A percentile compares a stretch with the other conserved stretches of the same genome.
These are phyloP conservation scores for Pseudogymnoascus sp. DNA, from an alignment of 2,329 filamentous ascomycete species.

Conservation along the genomic window DNA sequence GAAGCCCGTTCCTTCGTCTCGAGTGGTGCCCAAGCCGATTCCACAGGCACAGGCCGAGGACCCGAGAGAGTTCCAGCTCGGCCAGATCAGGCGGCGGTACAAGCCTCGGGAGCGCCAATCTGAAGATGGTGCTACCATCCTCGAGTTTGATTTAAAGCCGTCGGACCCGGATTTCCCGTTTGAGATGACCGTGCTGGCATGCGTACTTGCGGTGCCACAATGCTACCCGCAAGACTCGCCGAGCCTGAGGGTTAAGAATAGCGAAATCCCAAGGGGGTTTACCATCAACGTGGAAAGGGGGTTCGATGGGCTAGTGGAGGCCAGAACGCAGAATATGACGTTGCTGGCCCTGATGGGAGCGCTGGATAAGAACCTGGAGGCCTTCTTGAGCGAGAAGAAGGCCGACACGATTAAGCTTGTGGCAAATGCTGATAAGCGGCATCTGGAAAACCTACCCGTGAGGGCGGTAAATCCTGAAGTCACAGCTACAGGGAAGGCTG, in stretches of 20 bases:
- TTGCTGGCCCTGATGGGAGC: constrained; percentile 59
- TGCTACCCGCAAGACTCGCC: constrained; percentile 53
- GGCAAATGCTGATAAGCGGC: constrained; percentile 27
- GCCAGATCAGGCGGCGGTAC: constrained; percentile 63
- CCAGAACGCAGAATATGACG: constrained; percentile 46
- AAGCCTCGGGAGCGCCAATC: constrained; percentile 31
- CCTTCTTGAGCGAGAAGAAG: constrained; percentile 60
- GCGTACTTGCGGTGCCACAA: constrained; percentile 55
- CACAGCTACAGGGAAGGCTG: constrained; percentile 4
- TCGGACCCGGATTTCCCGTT: constrained; percentile 82
- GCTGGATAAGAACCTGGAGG: constrained; percentile 65
- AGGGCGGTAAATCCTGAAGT: constrained; percentile 19
- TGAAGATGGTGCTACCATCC: constrained; percentile 40
- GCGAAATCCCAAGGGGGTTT: constrained; percentile 63
- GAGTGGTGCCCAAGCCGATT: constrained; percentile 56
- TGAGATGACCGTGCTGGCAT: constrained; percentile 61
- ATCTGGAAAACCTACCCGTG: constrained; percentile 22
- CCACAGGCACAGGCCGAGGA: constrained; percentile 56
- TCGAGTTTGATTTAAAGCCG: constrained; percentile 59
- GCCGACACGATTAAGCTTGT: constrained; percentile 62
- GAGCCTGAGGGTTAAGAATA: constrained; percentile 55
- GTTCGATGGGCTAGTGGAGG: constrained; percentile 53
- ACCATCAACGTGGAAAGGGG: constrained; percentile 69
- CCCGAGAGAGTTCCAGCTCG: constrained; percentile 65
- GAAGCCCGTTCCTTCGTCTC: constrained; percentile 29